phyloP scores from a whole-genome alignment of 148 eudicot genomes.

The Drosera capensis region DNA sequence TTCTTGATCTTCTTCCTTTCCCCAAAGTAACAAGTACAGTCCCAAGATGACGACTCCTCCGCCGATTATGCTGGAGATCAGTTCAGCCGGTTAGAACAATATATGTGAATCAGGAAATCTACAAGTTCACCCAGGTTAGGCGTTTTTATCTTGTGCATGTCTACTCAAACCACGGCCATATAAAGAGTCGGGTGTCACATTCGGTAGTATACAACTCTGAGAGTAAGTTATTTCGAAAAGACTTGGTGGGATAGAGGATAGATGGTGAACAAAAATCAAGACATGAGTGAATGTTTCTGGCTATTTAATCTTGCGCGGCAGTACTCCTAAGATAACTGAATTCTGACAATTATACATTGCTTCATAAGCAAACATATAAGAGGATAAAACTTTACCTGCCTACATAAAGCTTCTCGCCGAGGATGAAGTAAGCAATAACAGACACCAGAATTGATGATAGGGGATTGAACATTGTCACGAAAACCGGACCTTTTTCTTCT shows the following conservation, averaged over 20 bases:
- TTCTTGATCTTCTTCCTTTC: conserved; percentile 32
- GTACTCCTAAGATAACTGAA: neutral
- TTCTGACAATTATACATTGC: neutral
- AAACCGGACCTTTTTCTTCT: conserved; percentile 59
- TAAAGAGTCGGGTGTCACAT: too few species aligned
- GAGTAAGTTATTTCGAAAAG: too few species aligned
- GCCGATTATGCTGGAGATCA: conserved; percentile 42
- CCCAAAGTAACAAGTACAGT: conserved; percentile 56
- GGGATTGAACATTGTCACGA: conserved; percentile 67
- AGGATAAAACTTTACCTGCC: conserved; percentile 33
- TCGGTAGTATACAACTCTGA: too few species aligned
- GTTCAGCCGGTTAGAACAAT: too few species aligned
- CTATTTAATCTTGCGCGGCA: neutral
- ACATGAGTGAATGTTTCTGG: too few species aligned
- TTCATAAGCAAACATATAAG: neutral
- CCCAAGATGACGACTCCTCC: conserved; percentile 41
- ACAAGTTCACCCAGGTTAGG: neutral
- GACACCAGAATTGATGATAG: conserved; percentile 44
- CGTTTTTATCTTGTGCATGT: neutral
- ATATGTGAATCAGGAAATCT: too few species aligned
- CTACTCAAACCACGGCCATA: too few species aligned
- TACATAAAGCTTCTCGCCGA: conserved; percentile 46
- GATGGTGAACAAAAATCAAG: too few species aligned
- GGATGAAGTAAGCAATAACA: conserved; percentile 40
- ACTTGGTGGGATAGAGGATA: too few species aligned